phyloP scores from a whole-genome alignment of 202 grass and related monocot species.

The Schoenoplectus tabernaemontani region DNA sequence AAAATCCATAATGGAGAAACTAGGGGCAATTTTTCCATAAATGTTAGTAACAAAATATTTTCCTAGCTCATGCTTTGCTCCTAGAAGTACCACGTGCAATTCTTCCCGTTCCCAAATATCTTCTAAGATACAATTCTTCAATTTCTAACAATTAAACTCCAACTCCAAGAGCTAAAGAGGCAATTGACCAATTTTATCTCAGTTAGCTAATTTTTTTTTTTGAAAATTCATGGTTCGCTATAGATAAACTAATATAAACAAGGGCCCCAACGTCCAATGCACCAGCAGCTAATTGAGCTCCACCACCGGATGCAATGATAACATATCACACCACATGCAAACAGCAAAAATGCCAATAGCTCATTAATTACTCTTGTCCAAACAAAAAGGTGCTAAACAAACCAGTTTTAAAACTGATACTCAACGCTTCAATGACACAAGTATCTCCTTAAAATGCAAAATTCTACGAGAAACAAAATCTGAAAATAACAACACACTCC shows the following conservation, averaged over 20 bases:
- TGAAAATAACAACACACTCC: not conserved
- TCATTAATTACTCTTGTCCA: not conserved
- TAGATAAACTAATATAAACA: not conserved
- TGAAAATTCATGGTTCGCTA: not conserved
- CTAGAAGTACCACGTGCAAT: too few species aligned
- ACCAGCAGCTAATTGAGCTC: not conserved
- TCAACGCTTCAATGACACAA: not conserved
- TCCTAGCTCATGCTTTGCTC: too few species aligned
- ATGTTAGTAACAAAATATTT: too few species aligned
- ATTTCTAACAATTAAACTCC: not conserved
- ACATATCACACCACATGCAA: not conserved
- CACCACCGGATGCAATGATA: not conserved
- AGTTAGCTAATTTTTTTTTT: too few species aligned
- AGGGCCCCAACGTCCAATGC: not conserved
- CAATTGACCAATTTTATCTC: not conserved
- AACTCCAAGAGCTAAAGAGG: not conserved
- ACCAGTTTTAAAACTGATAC: slow-evolving; percentile 5
- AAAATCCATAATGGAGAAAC: too few species aligned
- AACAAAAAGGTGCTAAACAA: slow-evolving; percentile 1
- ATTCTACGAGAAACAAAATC: slow-evolving; percentile 5
- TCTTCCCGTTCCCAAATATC: too few species aligned
- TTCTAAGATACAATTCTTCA: not conserved
- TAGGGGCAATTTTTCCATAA: too few species aligned
- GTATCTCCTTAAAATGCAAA: slow-evolving; percentile 16
- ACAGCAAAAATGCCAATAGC: not conserved